Evolutionary conservation across 2,329 filamentous ascomycete genomes (phyloP), one percentile per base, ranked within the genome.

Genomic region (Meredithiella fracta): DNA sequence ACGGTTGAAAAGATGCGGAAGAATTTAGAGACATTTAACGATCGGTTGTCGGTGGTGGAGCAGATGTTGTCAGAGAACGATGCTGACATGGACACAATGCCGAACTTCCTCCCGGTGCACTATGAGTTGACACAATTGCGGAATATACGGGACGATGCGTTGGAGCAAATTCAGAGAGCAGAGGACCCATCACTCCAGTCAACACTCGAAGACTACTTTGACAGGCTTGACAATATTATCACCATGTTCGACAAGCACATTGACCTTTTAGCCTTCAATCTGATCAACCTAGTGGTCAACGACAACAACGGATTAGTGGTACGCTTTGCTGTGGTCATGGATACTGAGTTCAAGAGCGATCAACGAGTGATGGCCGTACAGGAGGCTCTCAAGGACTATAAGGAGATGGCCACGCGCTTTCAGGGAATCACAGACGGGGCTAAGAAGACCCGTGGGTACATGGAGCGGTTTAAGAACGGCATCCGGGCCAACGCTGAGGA

Each of bases 181-280:
- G 77, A 83, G 60, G 86, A 92, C 64, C 67, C 73, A 7, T 83
- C 85, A 62, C 74, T 92, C 58, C 84, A 91, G 67, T 79, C 79
- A 52, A 97, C 91, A 1, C 71, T 98, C 53, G 82, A 89, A 64
- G 89, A 96, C 67, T 91, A 94, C 69, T 98, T 98, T 67, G 76
- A 83, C 57, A 78, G 85, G 20, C 71, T 98, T 56, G 90, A 97
- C 69, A 83, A 86, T 56, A 84, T 89, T 20, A 83, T 98, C 60
- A 86, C 89, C 62, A 89, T 86, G 83, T 98, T 98, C 65, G 91
- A 98, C 69, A 89, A 94, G 66, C 90, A 97, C 69, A 79, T 98
- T 58, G 90, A 87, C 5, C 78, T 85, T 22, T 81, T 94, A 50
- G 94, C 90, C 60, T 79, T 94, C 68, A 95, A 92, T 65, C 73